phyloP scores from a whole-genome alignment of 768 basidiomycete species.

The Favolaschia claudopus region DNA sequence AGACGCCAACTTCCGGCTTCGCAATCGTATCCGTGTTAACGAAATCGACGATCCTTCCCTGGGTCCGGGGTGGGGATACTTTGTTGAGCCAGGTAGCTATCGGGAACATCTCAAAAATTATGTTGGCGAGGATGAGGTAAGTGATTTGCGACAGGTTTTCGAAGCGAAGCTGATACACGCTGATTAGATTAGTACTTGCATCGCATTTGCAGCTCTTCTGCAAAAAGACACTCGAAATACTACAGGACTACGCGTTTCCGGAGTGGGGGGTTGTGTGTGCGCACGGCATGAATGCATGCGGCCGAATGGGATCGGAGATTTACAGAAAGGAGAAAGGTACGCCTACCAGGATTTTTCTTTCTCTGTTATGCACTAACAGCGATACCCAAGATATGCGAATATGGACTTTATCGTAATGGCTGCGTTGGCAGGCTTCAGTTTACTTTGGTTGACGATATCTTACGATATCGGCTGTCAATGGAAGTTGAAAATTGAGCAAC shows the following conservation, averaged over 20 bases:
- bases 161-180: too few species aligned
- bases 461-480: conserved; percentile 38
- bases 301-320: conserved; percentile 23
- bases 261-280: too few species aligned
- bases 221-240: not conserved
- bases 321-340: conserved; percentile 24
- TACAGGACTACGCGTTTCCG: not conserved
- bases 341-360: not conserved
- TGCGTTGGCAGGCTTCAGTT: not conserved
- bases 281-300: conserved; percentile 20
- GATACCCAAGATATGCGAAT: conserved; percentile 31
- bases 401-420: conserved; percentile 31
- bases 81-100: not conserved
- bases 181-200: not conserved
- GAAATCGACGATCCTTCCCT: not conserved
- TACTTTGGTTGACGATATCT: conserved; percentile 5
- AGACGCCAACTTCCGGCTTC: not conserved
- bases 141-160: too few species aligned
- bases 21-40: not conserved
- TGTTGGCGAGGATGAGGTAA: not conserved
- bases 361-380: not conserved
- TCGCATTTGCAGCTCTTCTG: not conserved
- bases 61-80: not conserved
- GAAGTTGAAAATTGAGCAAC: not conserved
- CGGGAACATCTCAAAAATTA: not conserved